Percentiles rank a stretch among this genome's conserved stretches.
Conservation (phyloP, 345 rosid species). For the Citrus sp. region DNA sequence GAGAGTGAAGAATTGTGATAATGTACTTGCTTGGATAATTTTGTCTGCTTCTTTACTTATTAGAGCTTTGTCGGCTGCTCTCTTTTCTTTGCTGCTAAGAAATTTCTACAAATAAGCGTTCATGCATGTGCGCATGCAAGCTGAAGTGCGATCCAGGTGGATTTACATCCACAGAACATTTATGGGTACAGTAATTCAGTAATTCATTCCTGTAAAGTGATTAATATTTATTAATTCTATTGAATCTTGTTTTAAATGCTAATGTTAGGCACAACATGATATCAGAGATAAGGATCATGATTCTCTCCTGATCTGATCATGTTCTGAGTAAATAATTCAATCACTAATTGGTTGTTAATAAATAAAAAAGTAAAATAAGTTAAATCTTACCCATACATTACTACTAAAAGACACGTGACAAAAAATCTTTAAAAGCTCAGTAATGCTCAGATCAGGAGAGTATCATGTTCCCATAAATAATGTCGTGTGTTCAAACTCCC, state of each 20-base stretch:
- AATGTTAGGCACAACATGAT: too few relatives aligned
- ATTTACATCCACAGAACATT: not conserved
- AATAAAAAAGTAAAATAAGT: too few relatives aligned
- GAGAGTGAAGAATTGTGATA: constrained; percentile 28
- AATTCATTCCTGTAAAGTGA: not conserved
- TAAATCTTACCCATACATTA: too few relatives aligned
- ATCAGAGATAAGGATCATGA: not conserved
- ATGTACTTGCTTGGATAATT: constrained; percentile 19
- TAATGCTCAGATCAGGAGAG: too few relatives aligned
- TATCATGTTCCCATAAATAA: accelerated
- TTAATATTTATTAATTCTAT: too few relatives aligned
- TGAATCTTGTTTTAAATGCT: too few relatives aligned
- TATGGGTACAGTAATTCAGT: not conserved
- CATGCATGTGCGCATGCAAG: too few relatives aligned
- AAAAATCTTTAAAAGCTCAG: too few relatives aligned
- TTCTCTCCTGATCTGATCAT: too few relatives aligned
- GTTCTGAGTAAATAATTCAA: accelerated
- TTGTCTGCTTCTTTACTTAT: constrained; percentile 22
- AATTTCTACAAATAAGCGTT: not conserved
- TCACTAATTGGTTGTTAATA: too few relatives aligned
- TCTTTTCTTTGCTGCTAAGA: not conserved
- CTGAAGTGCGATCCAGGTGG: too few relatives aligned
- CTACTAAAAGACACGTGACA: too few relatives aligned
- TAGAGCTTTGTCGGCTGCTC: not conserved
- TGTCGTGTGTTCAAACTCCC: not conserved